Conservation (phyloP, 164 flowering plant genomes). For the Akebia trifoliata region DNA sequence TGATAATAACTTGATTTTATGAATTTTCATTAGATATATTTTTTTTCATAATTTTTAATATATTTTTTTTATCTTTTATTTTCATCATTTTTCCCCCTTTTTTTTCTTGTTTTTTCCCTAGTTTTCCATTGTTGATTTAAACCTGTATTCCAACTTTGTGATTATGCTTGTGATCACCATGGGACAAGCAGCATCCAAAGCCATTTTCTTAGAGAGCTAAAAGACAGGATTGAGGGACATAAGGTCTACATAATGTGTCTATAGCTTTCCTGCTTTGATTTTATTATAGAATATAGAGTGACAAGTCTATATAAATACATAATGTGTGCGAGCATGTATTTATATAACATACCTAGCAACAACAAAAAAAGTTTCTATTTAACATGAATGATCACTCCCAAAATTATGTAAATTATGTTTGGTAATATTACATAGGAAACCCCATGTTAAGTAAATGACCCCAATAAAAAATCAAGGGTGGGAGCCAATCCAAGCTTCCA, state of each 20-base stretch:
- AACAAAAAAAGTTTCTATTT: background rate
- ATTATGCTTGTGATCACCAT: background rate
- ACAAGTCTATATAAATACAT: too few relatives aligned
- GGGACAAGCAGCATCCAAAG: conserved; percentile 1
- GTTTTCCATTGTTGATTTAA: background rate
- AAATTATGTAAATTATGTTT: background rate
- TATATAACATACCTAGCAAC: background rate
- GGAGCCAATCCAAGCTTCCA: background rate
- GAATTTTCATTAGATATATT: too few relatives aligned
- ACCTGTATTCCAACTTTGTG: background rate
- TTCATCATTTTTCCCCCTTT: too few relatives aligned
- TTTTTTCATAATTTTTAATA: too few relatives aligned
- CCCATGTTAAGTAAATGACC: background rate
- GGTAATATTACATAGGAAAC: background rate
- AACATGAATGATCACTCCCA: too few relatives aligned
- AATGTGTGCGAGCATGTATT: background rate
- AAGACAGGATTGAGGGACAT: too few relatives aligned
- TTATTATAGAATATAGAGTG: too few relatives aligned
- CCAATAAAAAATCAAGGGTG: background rate
- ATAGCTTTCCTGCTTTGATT: too few relatives aligned
- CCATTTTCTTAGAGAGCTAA: background rate
- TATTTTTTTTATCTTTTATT: too few relatives aligned
- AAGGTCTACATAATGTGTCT: too few relatives aligned
- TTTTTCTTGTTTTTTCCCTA: too few relatives aligned
- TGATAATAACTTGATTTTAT: too few relatives aligned